These are phyloP conservation scores for Yueomyces sp. DNA, from an alignment of 805 yeast species.

Conservation along the genomic window DNA sequence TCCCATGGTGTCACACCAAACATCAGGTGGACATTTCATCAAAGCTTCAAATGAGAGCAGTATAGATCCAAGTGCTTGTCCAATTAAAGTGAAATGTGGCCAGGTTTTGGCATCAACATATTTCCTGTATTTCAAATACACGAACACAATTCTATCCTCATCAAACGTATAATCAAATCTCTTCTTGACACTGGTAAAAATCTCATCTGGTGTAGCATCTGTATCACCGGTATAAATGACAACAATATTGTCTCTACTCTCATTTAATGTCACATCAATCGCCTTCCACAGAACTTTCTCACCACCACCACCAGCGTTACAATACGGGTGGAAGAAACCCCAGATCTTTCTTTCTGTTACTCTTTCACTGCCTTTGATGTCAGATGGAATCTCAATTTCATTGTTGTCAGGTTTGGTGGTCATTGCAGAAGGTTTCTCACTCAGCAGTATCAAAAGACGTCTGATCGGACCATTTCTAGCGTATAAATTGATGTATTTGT, in stretches of 20 bases:
- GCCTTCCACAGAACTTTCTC: conserved; percentile 96
- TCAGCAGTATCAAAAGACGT: not conserved
- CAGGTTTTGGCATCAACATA: conserved; percentile 60
- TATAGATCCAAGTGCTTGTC: conserved; percentile 77
- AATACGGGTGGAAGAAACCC: conserved; percentile 93
- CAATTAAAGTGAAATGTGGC: conserved; percentile 69
- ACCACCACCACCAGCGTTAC: conserved; percentile 97
- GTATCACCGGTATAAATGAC: conserved; percentile 62
- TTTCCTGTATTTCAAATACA: conserved; percentile 42
- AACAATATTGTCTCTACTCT: conserved; percentile 37
- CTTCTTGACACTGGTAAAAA: conserved; percentile 36
- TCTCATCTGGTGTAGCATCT: conserved; percentile 34
- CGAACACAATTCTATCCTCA: conserved; percentile 40
- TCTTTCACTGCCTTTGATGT: conserved; percentile 3
- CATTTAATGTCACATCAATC: conserved; percentile 49
- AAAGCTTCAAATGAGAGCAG: conserved; percentile 61
- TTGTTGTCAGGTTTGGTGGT: not conserved
- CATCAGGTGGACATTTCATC: conserved; percentile 58
- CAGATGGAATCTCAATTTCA: not conserved
- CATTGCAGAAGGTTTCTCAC: not conserved
- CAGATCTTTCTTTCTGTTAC: conserved; percentile 27
- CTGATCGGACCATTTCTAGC: not conserved
- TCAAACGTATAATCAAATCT: conserved; percentile 48
- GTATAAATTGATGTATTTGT: not conserved
- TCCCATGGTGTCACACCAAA: conserved; percentile 93